A percentile compares a stretch with the other conserved stretches of the same genome.
These are phyloP conservation scores for Globisporangium cederbergense DNA, from an alignment of 352 stramenopile species.

Conservation along the genomic window DNA sequence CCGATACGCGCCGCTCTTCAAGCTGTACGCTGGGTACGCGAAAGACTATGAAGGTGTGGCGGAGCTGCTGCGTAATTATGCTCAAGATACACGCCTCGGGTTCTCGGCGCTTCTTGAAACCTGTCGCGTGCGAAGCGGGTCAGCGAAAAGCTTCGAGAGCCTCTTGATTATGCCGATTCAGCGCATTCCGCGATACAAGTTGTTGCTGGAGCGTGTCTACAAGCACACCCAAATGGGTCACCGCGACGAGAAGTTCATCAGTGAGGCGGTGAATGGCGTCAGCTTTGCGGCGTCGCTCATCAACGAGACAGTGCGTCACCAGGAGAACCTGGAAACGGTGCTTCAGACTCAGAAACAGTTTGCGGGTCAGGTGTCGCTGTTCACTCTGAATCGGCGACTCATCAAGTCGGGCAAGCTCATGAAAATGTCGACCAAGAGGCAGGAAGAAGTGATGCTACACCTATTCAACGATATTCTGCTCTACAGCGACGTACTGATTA, in stretches of 20 bases:
- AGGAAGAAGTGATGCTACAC: constrained; percentile 81
- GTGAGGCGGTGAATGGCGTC: constrained; percentile 54
- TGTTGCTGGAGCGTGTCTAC: constrained; percentile 78
- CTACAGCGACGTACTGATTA: constrained; percentile 76
- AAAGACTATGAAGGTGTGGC: constrained; percentile 83
- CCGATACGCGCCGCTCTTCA: constrained; percentile 79
- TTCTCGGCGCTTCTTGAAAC: constrained; percentile 58
- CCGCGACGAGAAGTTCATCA: constrained; percentile 59
- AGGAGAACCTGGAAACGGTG: constrained; percentile 81
- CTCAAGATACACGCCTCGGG: constrained; percentile 37
- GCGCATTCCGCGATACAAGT: constrained; percentile 89
- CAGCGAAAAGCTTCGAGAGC: constrained; percentile 72
- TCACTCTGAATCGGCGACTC: constrained; percentile 57
- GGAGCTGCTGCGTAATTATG: constrained; percentile 53
- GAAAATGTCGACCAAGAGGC: constrained; percentile 82
- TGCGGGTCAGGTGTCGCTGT: constrained; percentile 61
- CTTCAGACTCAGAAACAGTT: constrained; percentile 80
- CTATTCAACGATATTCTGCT: constrained; percentile 86
- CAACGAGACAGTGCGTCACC: constrained; percentile 80
- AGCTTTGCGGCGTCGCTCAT: constrained; percentile 65
- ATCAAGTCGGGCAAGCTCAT: constrained; percentile 66
- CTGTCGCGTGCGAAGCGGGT: constrained; percentile 50
- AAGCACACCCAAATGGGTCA: constrained; percentile 64
- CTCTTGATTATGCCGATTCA: constrained; percentile 92
- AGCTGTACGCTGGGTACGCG: constrained; percentile 77